Conservation (phyloP, 2,329 filamentous ascomycete genomes). For the Pseudogymnoascus sp. region DNA sequence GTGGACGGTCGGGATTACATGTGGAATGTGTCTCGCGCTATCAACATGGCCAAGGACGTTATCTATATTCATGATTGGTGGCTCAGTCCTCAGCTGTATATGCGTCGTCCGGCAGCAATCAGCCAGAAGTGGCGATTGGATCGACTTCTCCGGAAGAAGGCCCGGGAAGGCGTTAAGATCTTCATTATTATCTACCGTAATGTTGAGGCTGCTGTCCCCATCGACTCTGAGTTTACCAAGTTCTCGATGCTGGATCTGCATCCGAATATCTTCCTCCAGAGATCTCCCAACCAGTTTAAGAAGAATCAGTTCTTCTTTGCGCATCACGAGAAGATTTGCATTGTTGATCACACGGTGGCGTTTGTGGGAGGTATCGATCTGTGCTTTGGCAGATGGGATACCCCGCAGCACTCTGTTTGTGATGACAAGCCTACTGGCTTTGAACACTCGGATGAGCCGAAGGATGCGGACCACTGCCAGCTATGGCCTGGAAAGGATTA, state of each 20-base stretch:
- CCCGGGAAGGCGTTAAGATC: conserved; percentile 89
- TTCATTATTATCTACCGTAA: conserved; percentile 98
- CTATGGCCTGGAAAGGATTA: conserved; percentile 98
- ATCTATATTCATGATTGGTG: conserved; percentile 99
- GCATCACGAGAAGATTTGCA: conserved; percentile 95
- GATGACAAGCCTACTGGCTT: conserved; percentile 96
- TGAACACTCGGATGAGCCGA: conserved; percentile 65
- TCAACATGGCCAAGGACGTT: conserved; percentile 94
- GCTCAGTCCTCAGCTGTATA: conserved; percentile 92
- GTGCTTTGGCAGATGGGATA: conserved; percentile 96
- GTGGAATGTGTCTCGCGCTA: conserved; percentile 97
- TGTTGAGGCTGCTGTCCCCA: conserved; percentile 92
- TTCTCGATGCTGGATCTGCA: conserved; percentile 92
- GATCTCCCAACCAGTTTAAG: conserved; percentile 94
- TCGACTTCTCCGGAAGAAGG: conserved; percentile 85
- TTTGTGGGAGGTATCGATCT: conserved; percentile 94
- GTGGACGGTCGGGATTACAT: conserved; percentile 97
- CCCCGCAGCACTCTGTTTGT: conserved; percentile 79
- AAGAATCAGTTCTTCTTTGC: conserved; percentile 99
- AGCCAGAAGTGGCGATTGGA: conserved; percentile 98
- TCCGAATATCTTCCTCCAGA: conserved; percentile 90
- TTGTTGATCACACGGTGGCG: conserved; percentile 91
- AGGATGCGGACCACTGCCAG: conserved; percentile 90
- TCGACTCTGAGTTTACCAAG: conserved; percentile 97
- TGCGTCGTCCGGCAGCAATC: conserved; percentile 87